phyloP scores from a whole-genome alignment of 1,284 basidiomycete species.

The Cryptococcus wingfieldii region DNA sequence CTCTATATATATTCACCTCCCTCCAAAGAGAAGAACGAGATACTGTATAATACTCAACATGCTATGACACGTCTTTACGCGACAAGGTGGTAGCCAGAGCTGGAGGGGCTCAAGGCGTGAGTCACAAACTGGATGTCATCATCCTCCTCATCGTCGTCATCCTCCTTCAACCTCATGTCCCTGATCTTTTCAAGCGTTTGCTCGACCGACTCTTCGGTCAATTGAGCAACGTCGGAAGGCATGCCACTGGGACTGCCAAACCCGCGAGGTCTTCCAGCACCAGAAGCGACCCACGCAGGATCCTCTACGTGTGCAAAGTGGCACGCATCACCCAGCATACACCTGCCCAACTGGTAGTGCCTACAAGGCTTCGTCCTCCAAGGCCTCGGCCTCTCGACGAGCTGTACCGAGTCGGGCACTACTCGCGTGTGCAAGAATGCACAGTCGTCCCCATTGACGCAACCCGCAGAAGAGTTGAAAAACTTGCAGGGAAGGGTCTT shows the following conservation, averaged over 20 bases:
- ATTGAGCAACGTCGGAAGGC: slow-evolving; percentile 8
- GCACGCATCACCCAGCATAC: slow-evolving; percentile 42
- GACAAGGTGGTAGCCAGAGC: not conserved
- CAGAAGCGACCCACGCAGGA: slow-evolving; percentile 15
- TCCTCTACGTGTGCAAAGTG: slow-evolving; percentile 45
- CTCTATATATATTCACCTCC: no score
- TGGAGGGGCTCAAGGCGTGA: not conserved
- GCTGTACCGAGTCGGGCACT: slow-evolving; percentile 27
- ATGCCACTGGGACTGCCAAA: slow-evolving; percentile 8
- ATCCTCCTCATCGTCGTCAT: slow-evolving; percentile 21
- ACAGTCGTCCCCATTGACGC: slow-evolving; percentile 36
- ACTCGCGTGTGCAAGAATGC: slow-evolving; percentile 40
- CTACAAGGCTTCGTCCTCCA: slow-evolving; percentile 44
- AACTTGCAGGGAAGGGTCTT: slow-evolving; percentile 38
- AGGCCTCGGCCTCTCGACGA: slow-evolving; percentile 33
- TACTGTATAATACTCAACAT: no score
- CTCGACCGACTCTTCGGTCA: slow-evolving; percentile 4
- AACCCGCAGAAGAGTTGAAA: slow-evolving; percentile 44
- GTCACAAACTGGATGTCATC: slow-evolving; percentile 33
- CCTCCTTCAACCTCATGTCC: slow-evolving; percentile 3
- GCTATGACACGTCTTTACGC: not conserved
- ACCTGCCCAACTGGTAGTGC: slow-evolving; percentile 42
- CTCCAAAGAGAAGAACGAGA: no score
- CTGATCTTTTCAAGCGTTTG: slow-evolving; percentile 2
- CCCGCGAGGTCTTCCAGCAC: slow-evolving; percentile 3